A percentile compares a stretch with the other conserved stretches of the same genome.
Evolutionary conservation across 176 grass and related monocot species (phyloP).

Genomic region (Cenchrus americanus): DNA sequence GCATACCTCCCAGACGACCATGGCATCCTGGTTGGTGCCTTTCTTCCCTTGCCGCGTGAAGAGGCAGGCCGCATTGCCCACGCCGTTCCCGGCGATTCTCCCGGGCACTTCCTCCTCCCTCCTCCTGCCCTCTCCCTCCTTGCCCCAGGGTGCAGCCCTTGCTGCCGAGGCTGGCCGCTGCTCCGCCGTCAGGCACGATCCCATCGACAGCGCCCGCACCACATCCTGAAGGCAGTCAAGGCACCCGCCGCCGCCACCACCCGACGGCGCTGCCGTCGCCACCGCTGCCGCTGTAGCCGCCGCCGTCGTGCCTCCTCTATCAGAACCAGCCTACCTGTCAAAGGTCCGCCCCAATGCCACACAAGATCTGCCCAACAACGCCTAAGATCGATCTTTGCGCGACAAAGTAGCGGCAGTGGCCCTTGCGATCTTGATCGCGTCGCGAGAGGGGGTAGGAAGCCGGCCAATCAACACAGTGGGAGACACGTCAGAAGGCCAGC

Average conservation of each 20-base stretch:
- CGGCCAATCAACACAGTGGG: neutral
- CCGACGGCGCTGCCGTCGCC: slow-evolving; percentile 37
- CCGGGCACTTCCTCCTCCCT: slow-evolving; percentile 35
- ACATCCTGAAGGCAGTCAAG: slow-evolving; percentile 49
- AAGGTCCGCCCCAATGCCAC: neutral
- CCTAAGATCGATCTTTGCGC: slow-evolving; percentile 29
- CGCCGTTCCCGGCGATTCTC: slow-evolving; percentile 51
- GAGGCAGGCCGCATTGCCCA: slow-evolving; percentile 55
- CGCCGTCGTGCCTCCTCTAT: slow-evolving; percentile 21
- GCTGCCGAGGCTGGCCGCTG: neutral
- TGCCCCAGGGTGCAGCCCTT: neutral
- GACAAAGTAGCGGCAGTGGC: neutral
- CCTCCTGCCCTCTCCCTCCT: slow-evolving; percentile 25
- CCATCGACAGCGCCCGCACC: slow-evolving; percentile 41
- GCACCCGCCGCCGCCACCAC: slow-evolving; percentile 31
- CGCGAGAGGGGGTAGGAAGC: neutral
- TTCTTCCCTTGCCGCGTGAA: slow-evolving; percentile 80
- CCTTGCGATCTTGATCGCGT: slow-evolving; percentile 11
- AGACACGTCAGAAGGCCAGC: slow-evolving; percentile 22
- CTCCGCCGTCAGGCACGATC: slow-evolving; percentile 48
- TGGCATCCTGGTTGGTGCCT: slow-evolving; percentile 81
- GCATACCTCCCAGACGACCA: slow-evolving; percentile 81
- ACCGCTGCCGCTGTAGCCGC: slow-evolving; percentile 11
- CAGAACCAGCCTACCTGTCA: neutral
- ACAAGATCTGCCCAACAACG: neutral